Evolutionary conservation across 257 asterid genomes (phyloP).

Genomic region (Ballota nigra): DNA sequence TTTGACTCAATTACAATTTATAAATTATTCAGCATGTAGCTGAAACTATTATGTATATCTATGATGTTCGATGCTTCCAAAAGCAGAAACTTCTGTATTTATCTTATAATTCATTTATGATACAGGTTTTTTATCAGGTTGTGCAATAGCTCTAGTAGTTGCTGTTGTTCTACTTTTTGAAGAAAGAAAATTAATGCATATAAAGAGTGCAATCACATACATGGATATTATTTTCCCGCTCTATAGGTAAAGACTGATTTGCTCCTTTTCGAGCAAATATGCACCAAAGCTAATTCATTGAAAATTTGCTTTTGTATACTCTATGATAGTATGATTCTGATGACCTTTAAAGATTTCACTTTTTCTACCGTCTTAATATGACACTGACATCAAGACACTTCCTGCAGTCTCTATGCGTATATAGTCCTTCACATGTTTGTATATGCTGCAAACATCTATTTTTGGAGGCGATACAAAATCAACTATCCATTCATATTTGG

Average conservation of each 20-base stretch:
- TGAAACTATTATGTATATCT: conserved; percentile 13
- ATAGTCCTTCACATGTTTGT: conserved; percentile 70
- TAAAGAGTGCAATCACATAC: conserved; percentile 43
- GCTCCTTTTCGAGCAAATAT: conserved; percentile 4
- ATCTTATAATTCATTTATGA: conserved; percentile 11
- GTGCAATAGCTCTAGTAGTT: conserved; percentile 59
- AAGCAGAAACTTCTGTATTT: not conserved
- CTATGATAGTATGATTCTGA: not conserved
- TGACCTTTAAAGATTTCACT: not conserved
- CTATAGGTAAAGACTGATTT: conserved; percentile 47
- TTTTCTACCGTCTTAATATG: not conserved
- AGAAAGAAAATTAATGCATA: conserved; percentile 47
- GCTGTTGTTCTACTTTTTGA: conserved; percentile 55
- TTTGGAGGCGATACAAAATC: conserved; percentile 83
- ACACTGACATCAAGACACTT: conserved; percentile 22
- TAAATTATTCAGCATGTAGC: not conserved
- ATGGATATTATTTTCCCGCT: conserved; percentile 67
- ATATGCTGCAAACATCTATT: conserved; percentile 71
- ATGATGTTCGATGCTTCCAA: conserved; percentile 8
- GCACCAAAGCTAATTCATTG: not conserved
- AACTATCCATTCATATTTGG: conserved; percentile 84
- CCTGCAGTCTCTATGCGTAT: conserved; percentile 69
- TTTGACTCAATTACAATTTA: not conserved
- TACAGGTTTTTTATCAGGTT: conserved; percentile 84
- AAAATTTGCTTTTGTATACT: not conserved